Conservation (phyloP, 768 basidiomycete genomes). For the Cubamyces lactineus region DNA sequence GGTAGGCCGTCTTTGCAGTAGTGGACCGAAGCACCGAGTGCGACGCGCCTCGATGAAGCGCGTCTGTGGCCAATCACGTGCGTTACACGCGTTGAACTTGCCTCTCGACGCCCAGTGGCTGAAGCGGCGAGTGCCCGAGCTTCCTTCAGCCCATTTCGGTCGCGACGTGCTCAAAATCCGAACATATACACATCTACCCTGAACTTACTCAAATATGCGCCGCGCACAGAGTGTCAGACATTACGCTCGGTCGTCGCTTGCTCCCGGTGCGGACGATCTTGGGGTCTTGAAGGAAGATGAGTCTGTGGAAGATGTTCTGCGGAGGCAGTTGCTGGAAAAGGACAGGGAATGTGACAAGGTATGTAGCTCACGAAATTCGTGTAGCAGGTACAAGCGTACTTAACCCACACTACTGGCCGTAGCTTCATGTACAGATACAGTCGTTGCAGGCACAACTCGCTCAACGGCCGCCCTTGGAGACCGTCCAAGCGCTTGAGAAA, state of each 20-base stretch:
- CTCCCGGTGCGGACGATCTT: constrained; percentile 58
- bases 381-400: neutral
- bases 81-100: constrained; percentile 14
- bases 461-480: constrained; percentile 68
- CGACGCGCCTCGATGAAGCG: constrained; percentile 4
- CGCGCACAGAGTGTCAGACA: constrained; percentile 67
- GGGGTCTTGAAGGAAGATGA: constrained; percentile 65
- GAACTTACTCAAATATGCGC: constrained; percentile 45
- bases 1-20: too few species aligned
- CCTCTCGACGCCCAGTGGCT: constrained; percentile 7
- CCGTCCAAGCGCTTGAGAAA: constrained; percentile 65
- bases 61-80: constrained; percentile 23
- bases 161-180: neutral
- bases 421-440: constrained; percentile 65
- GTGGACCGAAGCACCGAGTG: neutral
- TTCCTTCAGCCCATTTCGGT: neutral
- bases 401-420: neutral
- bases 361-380: neutral
- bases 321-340: constrained; percentile 66
- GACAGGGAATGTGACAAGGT: constrained; percentile 76
- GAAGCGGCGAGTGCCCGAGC: neutral
- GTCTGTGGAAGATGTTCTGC: constrained; percentile 59
- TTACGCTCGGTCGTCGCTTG: constrained; percentile 53
- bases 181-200: neutral
- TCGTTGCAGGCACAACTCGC: constrained; percentile 66